Percentiles rank a stretch among this genome's conserved stretches.
These are phyloP conservation scores for Aphanomyces cochlioides DNA, from an alignment of 352 stramenopile genomes.

Conservation along the genomic window DNA sequence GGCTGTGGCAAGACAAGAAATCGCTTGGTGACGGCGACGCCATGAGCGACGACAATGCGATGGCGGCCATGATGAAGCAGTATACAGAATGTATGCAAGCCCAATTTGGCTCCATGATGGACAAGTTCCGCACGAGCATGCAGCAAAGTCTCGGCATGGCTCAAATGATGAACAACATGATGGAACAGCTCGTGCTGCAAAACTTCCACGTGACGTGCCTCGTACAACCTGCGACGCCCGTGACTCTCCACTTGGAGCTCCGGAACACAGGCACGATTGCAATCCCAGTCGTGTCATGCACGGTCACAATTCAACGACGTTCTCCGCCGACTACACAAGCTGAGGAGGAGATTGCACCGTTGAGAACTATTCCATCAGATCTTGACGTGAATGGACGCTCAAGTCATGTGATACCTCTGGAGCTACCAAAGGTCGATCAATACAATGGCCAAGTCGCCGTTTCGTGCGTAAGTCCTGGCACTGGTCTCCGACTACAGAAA, in stretches of 20 bases:
- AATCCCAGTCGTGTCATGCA: conserved; percentile 11
- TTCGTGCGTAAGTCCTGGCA: conserved; percentile 26
- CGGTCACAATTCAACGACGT: neutral
- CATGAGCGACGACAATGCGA: neutral
- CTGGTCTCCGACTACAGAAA: conserved; percentile 14
- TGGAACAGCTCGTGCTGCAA: conserved; percentile 27
- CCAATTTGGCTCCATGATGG: conserved; percentile 24
- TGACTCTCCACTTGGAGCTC: neutral
- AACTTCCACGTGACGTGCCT: conserved; percentile 2
- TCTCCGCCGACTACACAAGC: neutral
- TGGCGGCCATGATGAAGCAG: conserved; percentile 22
- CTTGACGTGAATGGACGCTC: neutral
- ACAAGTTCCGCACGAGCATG: conserved; percentile 23
- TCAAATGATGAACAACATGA: conserved; percentile 28
- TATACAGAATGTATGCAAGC: conserved; percentile 22
- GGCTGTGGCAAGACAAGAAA: no score
- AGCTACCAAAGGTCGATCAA: conserved; percentile 15
- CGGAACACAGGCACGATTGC: conserved; percentile 17
- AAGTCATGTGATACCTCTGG: neutral
- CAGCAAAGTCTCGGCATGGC: conserved; percentile 28
- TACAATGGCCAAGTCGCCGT: conserved; percentile 23
- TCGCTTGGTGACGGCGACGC: no score
- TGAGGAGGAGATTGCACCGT: neutral
- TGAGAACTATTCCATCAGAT: conserved; percentile 9
- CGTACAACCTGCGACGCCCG: neutral